Percentiles rank a stretch among this genome's conserved stretches.
These are phyloP conservation scores for Globisporangium takayamanum DNA, from an alignment of 352 stramenopile species.

Conservation along the genomic window DNA sequence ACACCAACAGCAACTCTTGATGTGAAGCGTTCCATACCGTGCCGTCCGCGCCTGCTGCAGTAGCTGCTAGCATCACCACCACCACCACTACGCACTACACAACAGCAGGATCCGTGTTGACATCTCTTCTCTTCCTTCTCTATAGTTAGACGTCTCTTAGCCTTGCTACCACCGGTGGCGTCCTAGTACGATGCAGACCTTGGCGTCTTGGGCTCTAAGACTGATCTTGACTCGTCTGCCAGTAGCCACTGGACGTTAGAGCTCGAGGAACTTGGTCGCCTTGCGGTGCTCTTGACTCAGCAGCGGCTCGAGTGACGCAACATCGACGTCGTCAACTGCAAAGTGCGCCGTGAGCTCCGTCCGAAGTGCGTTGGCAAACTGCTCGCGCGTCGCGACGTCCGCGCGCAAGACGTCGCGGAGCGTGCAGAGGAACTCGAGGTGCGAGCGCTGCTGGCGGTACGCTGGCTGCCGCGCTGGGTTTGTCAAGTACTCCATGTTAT, in stretches of 20 bases:
- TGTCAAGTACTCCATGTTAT: conserved; percentile 94
- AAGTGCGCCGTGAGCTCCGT: conserved; percentile 53
- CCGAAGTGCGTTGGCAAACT: conserved; percentile 38
- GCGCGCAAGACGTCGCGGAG: conserved; percentile 70
- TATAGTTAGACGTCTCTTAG: too few relatives aligned
- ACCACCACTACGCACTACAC: too few relatives aligned
- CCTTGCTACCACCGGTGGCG: too few relatives aligned
- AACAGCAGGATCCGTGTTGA: too few relatives aligned
- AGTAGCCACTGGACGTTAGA: conserved; percentile 15
- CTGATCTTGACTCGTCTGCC: too few relatives aligned
- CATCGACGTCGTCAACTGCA: conserved; percentile 39
- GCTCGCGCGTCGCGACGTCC: conserved; percentile 27
- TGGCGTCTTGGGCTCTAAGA: too few relatives aligned
- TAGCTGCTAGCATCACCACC: too few relatives aligned
- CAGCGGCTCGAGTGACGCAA: conserved; percentile 41
- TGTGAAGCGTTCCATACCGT: too few relatives aligned
- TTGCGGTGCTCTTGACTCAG: conserved; percentile 52
- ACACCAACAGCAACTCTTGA: too few relatives aligned
- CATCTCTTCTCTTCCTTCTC: too few relatives aligned
- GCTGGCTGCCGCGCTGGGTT: conserved; percentile 92
- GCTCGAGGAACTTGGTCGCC: conserved; percentile 51
- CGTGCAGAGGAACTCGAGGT: conserved; percentile 92
- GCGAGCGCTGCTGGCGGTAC: conserved; percentile 90
- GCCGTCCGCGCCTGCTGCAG: too few relatives aligned
- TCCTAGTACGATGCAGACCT: too few relatives aligned